Conservation (phyloP, 768 basidiomycete genomes). For the Pulveroboletus frians region DNA sequence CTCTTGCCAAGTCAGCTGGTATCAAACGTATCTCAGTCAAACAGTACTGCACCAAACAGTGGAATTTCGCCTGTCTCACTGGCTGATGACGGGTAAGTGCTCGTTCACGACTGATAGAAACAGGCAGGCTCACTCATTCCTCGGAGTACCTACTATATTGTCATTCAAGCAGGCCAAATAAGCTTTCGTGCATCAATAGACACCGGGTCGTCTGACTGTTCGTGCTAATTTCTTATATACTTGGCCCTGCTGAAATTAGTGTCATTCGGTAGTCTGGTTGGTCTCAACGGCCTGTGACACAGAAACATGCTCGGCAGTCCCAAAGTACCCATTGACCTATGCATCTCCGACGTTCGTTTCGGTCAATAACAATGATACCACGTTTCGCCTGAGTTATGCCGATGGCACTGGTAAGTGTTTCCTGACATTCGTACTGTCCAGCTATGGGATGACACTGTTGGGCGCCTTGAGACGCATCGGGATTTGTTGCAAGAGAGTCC, state of each 20-base stretch:
- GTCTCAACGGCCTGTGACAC: constrained; percentile 58
- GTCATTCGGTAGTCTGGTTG: constrained; percentile 55
- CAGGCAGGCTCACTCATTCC: constrained; percentile 1
- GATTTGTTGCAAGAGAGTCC: constrained; percentile 67
- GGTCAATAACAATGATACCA: constrained; percentile 57
- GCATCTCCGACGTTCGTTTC: constrained; percentile 58
- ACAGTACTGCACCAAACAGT: constrained; percentile 25
- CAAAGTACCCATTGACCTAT: constrained; percentile 67
- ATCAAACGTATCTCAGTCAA: constrained; percentile 13
- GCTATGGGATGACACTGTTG: neutral
- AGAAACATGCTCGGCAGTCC: constrained; percentile 49
- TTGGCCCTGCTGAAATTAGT: neutral
- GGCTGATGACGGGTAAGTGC: constrained; percentile 45
- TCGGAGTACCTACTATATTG: constrained; percentile 60
- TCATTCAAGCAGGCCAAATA: constrained; percentile 56
- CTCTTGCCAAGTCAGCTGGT: constrained; percentile 6
- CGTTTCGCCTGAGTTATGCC: constrained; percentile 56
- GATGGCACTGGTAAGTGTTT: constrained; percentile 59
- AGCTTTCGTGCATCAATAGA: constrained; percentile 68
- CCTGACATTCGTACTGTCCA: neutral
- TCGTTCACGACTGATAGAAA: constrained; percentile 26
- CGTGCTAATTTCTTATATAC: constrained; percentile 3
- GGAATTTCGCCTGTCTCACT: constrained; percentile 44
- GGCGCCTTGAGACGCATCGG: constrained; percentile 48
- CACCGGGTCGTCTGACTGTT: constrained; percentile 51